Conservation (phyloP, 352 stramenopile genomes). For the Globisporangium splendens region DNA sequence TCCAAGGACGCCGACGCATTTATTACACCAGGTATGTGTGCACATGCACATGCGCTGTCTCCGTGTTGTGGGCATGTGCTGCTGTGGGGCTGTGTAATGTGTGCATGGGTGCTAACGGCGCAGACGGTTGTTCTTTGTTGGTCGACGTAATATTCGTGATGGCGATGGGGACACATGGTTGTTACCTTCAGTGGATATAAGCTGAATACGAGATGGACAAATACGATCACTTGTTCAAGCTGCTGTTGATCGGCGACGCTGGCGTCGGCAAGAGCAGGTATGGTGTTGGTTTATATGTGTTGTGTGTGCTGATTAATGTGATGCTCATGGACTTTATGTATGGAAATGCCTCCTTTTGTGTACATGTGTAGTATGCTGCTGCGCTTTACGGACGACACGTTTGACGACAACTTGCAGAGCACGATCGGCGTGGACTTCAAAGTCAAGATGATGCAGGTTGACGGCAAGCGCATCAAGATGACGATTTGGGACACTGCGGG, state of each 20-base stretch:
- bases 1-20: no score
- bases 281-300: constrained; percentile 4
- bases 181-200: neutral
- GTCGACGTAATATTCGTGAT: no score
- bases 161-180: no score
- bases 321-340: no score
- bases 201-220: constrained; percentile 44
- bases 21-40: no score
- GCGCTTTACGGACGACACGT: constrained; percentile 97
- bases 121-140: neutral
- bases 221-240: constrained; percentile 99
- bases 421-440: constrained; percentile 99
- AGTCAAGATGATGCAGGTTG: constrained; percentile 97
- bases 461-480: constrained; percentile 96
- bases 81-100: no score
- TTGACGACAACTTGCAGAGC: constrained; percentile 97
- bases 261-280: constrained; percentile 97
- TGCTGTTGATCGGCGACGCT: constrained; percentile 97
- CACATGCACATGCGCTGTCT: no score
- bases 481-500: constrained; percentile 99
- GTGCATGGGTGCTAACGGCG: no score
- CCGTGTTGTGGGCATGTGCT: no score
- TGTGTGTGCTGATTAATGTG: neutral
- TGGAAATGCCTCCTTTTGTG: neutral
- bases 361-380: constrained; percentile 89